A percentile compares a stretch with the other conserved stretches of the same genome.
Evolutionary conservation across 163 green algal genomes (phyloP).

Genomic region (Scenedesmus sp.): DNA sequence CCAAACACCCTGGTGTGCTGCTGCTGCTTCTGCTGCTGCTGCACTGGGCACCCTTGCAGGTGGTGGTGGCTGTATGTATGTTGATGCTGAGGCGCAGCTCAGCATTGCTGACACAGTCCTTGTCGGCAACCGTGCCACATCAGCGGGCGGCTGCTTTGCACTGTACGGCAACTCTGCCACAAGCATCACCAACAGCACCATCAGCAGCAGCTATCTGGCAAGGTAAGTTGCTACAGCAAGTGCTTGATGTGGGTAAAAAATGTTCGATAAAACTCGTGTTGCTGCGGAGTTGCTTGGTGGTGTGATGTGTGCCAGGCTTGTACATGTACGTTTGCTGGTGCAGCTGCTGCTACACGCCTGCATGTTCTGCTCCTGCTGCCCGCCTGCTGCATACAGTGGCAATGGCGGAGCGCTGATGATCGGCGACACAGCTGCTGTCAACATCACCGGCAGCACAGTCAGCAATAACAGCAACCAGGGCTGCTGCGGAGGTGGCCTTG

Average conservation of each 20-base stretch:
- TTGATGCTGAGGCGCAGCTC: neutral
- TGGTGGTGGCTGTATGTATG: neutral
- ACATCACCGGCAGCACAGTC: neutral
- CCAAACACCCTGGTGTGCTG: neutral
- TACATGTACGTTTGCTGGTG: no score
- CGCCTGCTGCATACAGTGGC: neutral
- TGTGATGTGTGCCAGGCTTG: no score
- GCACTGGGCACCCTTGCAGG: neutral
- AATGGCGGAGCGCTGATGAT: neutral
- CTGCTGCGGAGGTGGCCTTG: neutral
- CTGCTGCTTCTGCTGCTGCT: neutral
- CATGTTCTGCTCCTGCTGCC: neutral
- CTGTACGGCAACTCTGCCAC: neutral
- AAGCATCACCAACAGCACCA: conserved; percentile 2
- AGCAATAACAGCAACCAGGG: neutral
- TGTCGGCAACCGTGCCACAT: neutral
- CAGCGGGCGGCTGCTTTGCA: neutral
- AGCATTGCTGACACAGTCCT: neutral
- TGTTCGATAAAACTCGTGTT: no score
- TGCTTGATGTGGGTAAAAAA: neutral
- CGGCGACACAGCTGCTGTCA: neutral
- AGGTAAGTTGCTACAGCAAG: neutral
- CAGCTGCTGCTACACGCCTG: neutral
- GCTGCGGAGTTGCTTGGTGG: no score
- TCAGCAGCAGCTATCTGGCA: neutral